Percentiles rank a stretch among this genome's conserved stretches.
Conservation (phyloP, 108 stramenopile species). For the Asterionellopsis glacialis region DNA sequence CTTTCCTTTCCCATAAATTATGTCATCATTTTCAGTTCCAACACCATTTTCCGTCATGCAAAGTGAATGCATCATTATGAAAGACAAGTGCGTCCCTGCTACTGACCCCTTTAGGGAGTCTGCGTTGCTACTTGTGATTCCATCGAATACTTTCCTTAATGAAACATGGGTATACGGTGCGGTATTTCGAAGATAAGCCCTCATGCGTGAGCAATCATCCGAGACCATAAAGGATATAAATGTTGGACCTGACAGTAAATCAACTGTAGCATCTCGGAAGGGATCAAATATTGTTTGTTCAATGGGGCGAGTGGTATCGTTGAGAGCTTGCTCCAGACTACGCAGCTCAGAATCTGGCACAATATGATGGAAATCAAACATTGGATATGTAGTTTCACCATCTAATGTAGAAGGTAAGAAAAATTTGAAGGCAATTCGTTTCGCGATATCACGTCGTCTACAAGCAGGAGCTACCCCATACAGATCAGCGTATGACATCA, state of each 20-base stretch:
- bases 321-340: constrained; percentile 47
- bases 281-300: constrained; percentile 49
- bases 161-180: constrained; percentile 59
- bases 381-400: constrained; percentile 33
- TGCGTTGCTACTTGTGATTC: background rate
- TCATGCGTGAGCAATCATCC: constrained; percentile 76
- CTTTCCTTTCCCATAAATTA: constrained; percentile 36
- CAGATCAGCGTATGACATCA: constrained; percentile 52
- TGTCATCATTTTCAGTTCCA: constrained; percentile 45
- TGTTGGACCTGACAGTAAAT: constrained; percentile 38
- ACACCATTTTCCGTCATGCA: constrained; percentile 49
- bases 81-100: constrained; percentile 48
- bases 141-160: constrained; percentile 20
- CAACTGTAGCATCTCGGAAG: constrained; percentile 49
- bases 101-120: background rate
- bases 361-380: constrained; percentile 57
- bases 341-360: constrained; percentile 38
- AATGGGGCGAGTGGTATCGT: constrained; percentile 18
- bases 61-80: constrained; percentile 55
- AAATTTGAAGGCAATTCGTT: constrained; percentile 47
- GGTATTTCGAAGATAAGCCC: constrained; percentile 67
- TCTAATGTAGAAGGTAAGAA: constrained; percentile 41
- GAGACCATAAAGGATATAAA: constrained; percentile 71
- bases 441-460: constrained; percentile 34
- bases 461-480: constrained; percentile 31